Evolutionary conservation across 2,329 filamentous ascomycete species (phyloP).

Genomic region (Pseudofabraea citricarpa): DNA sequence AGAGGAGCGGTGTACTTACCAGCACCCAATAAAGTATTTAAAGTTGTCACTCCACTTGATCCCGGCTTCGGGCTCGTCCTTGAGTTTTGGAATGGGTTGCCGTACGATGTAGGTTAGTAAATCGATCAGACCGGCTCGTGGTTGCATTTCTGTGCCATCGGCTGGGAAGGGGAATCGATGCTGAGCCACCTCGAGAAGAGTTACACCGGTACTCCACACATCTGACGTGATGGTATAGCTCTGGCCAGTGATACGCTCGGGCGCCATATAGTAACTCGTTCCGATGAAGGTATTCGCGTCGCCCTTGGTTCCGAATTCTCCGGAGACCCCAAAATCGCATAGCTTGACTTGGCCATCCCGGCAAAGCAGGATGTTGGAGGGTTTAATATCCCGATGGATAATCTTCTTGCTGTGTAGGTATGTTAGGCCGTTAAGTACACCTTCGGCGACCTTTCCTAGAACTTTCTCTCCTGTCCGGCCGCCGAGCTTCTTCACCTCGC

Average conservation of each 20-base stretch:
- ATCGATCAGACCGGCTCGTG: slow-evolving; percentile 87
- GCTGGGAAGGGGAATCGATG: slow-evolving; percentile 98
- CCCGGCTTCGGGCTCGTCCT: slow-evolving; percentile 84
- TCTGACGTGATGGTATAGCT: slow-evolving; percentile 98
- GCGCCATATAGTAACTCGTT: slow-evolving; percentile 99
- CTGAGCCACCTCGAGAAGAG: slow-evolving; percentile 96
- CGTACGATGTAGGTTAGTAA: slow-evolving; percentile 95
- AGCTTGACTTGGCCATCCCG: slow-evolving; percentile 92
- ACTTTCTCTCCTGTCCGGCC: slow-evolving; percentile 96
- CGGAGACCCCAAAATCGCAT: slow-evolving; percentile 96
- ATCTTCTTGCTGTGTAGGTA: slow-evolving; percentile 96
- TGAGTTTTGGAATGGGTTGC: slow-evolving; percentile 90
- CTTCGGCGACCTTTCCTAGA: slow-evolving; percentile 92
- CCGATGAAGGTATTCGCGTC: slow-evolving; percentile 99
- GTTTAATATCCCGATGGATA: slow-evolving; percentile 98
- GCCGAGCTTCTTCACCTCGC: slow-evolving; percentile 91
- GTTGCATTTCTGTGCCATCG: slow-evolving; percentile 93
- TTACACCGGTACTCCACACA: slow-evolving; percentile 96
- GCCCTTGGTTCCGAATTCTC: slow-evolving; percentile 96
- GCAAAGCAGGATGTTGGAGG: slow-evolving; percentile 92
- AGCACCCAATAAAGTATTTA: slow-evolving; percentile 99
- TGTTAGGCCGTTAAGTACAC: slow-evolving; percentile 86
- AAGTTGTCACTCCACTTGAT: slow-evolving; percentile 97
- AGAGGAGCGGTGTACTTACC: slow-evolving; percentile 55
- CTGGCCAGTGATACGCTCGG: slow-evolving; percentile 94